These are phyloP conservation scores for Calonectria ilicicola DNA, from an alignment of 2,329 filamentous ascomycete species.

Conservation along the genomic window DNA sequence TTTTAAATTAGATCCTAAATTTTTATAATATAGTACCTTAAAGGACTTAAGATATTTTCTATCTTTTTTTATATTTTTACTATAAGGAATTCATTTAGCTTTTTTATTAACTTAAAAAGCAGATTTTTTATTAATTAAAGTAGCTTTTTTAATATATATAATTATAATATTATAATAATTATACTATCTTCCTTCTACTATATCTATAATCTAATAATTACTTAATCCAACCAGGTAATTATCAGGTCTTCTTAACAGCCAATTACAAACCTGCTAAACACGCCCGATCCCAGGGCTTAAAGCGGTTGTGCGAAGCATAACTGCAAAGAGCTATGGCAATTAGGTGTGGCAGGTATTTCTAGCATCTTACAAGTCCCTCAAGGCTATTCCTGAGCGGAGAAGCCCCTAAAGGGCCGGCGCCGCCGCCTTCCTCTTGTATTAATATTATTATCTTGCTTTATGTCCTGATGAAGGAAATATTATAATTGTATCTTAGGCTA, in stretches of 20 bases:
- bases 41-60: background rate
- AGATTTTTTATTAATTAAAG: background rate
- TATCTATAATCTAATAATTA: background rate
- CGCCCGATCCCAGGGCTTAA: no score
- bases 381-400: no score
- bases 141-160: background rate
- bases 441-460: conserved; percentile 6
- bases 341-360: no score
- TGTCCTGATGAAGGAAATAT: conserved; percentile 20
- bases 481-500: conserved; percentile 6
- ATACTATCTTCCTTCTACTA: background rate
- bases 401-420: no score
- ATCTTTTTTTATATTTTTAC: background rate
- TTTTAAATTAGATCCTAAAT: background rate
- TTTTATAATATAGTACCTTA: background rate
- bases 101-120: background rate
- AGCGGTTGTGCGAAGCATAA: no score
- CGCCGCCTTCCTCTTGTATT: no score
- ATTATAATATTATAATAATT: background rate
- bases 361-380: no score
- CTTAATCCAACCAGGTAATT: no score
- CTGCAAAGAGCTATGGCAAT: no score
- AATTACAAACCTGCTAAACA: no score
- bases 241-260: no score
- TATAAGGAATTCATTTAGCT: background rate